Evolutionary conservation across 371 early-diverging fungal genomes (phyloP), one percentile per base, ranked within the genome.

Genomic region (Mucor plumbeus): DNA sequence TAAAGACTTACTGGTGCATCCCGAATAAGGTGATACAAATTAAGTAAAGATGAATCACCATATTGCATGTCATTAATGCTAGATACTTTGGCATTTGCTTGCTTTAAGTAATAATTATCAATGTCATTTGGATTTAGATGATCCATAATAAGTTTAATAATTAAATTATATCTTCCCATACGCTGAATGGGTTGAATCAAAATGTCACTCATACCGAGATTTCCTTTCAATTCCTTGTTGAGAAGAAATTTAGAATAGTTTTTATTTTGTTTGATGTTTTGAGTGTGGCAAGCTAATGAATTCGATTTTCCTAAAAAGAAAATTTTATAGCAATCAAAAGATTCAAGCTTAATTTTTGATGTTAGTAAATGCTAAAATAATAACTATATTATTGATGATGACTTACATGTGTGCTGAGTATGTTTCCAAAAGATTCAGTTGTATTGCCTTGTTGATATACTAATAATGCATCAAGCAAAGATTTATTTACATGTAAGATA

Each of bases 1-100:
- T 6, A 59, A 11, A 41, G 33, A 43, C 71, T 58, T 82, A 82
- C 82, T 38, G 81, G 83, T 9, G 73, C 72, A 19, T 74, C 69
- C 57, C 77, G 77, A 64, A 83, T 75, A 35, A 77, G 73, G 39
- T 70, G 73, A 39, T 71, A 76, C n/a, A 83, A 53, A 40, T 70
- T 65, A 9, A 73, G 48, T 17, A 64, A 15, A 9, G 67, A 64
- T 0, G 73, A 65, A 21, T 78, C 55, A 69, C 79, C 76, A 78
- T 77, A 73, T 33, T 65, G 39, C 73, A 73, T 69, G 14, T 63
- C 44, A 55, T 66, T 69, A 19, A 68, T 68, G 34, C 43, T 68
- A 41, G 19, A 44, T 6, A 61, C 61, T 47, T 65, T 72, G 4
- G 60, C 54, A 17, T 44, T 26, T 3, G 67, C 66, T 39, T 66